Percentiles rank a stretch among this genome's conserved stretches.
Evolutionary conservation across 768 basidiomycete genomes (phyloP).

Genomic region (Coprinopsis sp.): DNA sequence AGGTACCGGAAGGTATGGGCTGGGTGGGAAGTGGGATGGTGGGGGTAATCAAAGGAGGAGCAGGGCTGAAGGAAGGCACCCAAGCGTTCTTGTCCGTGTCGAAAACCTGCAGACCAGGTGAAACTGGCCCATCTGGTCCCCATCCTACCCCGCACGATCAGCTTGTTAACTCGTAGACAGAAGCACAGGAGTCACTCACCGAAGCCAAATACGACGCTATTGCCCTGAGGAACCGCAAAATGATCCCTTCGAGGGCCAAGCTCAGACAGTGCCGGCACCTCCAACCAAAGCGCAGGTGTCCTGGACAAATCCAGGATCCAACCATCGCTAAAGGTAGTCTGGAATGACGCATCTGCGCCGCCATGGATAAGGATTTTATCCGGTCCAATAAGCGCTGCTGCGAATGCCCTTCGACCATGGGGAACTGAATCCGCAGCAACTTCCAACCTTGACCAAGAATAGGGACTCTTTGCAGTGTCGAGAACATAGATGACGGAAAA

Average conservation of each 20-base stretch:
- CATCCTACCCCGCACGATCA: constrained; percentile 37
- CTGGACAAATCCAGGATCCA: constrained; percentile 61
- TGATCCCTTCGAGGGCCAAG: constrained; percentile 71
- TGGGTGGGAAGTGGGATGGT: constrained; percentile 1
- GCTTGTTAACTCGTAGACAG: neutral
- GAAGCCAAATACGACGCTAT: constrained; percentile 69
- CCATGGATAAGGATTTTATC: constrained; percentile 72
- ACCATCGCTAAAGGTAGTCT: constrained; percentile 58
- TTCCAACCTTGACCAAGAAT: constrained; percentile 46
- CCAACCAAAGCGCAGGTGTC: constrained; percentile 57
- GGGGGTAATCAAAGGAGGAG: constrained; percentile 28
- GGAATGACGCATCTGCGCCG: constrained; percentile 57
- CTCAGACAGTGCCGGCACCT: constrained; percentile 44
- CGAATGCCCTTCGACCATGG: constrained; percentile 59
- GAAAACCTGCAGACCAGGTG: constrained; percentile 53
- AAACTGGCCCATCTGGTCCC: constrained; percentile 44
- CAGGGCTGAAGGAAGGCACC: constrained; percentile 37
- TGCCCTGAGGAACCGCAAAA: constrained; percentile 57
- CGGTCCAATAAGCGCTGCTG: constrained; percentile 43
- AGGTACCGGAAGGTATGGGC: neutral
- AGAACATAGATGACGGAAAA: constrained; percentile 60
- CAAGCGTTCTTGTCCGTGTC: constrained; percentile 39
- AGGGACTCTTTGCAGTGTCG: constrained; percentile 45
- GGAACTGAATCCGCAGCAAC: constrained; percentile 42
- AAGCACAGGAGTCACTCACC: constrained; percentile 45